Base-by-base conservation (phyloP, 2,329 filamentous ascomycete species). In the Fusarium mundagurra region DNA sequence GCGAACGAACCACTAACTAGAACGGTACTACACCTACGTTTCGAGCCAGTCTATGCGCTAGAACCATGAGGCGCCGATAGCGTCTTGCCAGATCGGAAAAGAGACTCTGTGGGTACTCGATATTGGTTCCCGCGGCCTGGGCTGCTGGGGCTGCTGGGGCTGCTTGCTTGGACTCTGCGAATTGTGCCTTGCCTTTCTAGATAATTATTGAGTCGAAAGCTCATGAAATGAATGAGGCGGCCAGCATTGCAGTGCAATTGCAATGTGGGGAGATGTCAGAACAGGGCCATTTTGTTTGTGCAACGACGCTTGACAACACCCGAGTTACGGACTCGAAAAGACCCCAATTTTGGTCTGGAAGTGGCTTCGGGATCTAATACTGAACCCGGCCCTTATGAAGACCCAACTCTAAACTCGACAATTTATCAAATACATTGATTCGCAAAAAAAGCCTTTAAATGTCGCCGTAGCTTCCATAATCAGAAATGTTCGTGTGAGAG, bases 51-150 rank as follows among this genome's bases (percentile, higher is more conserved):
- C 43, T 48, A 41, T 64, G 58, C 72, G 57, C 72, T 74, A 75
- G 72, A 74, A 75, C 60, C 60, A 75, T 58, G 67, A 71, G 72
- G 68, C 72, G 72, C 29, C 41, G 47, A 69, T 69, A 69, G 60
- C 48, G 63, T 74, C 59, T 55, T 59, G 34, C 65, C 38, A 50
- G 45, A 65, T 69, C 55, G 71, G 61, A 70, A 34, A 29, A 36
- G 36, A 43, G 53, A 43, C 71, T 67, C 27, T 59, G 67, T 39
- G 61, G 38, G 29, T 38, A 61, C 44, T 38, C 14, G 33, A 62
- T 24, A 34, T 34, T 67, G 58, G 61, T 54, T 72, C 59, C 55
- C 48, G 20, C 11, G 22, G 54, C 27, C 39, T 57, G 38, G 36
- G 36, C 36, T 36, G 36, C 36, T 36, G 50, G 44, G 50, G 33